Conservation (phyloP, 1,139 yeast genomes). For the Pichia sp. region DNA sequence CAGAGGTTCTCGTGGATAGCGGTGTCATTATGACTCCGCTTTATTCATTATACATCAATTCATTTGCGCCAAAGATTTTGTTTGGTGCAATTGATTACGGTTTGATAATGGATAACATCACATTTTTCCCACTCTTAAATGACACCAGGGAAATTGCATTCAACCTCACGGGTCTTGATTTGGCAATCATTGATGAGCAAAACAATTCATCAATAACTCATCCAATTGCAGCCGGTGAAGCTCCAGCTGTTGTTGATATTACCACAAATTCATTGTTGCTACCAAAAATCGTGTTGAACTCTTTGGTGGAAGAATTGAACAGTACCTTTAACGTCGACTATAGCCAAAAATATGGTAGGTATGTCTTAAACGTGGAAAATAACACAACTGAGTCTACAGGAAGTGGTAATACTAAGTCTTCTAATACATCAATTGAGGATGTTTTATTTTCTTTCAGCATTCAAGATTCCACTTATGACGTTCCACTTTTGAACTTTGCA, state of each 20-base stretch:
- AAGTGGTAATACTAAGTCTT: background rate
- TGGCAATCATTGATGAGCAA: background rate
- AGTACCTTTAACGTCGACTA: slow-evolving; percentile 24
- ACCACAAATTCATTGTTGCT: slow-evolving; percentile 37
- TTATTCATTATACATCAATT: slow-evolving; percentile 39
- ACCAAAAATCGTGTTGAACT: slow-evolving; percentile 32
- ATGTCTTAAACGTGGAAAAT: slow-evolving; percentile 16
- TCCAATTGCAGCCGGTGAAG: slow-evolving; percentile 28
- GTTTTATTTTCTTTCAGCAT: slow-evolving; percentile 31
- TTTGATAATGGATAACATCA: slow-evolving; percentile 36
- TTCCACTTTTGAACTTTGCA: slow-evolving; percentile 34
- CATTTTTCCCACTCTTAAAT: slow-evolving; percentile 31
- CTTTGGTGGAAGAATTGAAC: slow-evolving; percentile 32
- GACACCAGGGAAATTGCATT: slow-evolving; percentile 23
- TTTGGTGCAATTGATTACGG: slow-evolving; percentile 50
- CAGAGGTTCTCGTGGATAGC: slow-evolving; percentile 24
- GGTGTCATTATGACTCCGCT: slow-evolving; percentile 44
- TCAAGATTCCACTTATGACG: slow-evolving; percentile 37
- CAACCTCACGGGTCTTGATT: slow-evolving; percentile 7
- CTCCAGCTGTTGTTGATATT: slow-evolving; percentile 36
- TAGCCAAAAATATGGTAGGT: slow-evolving; percentile 25
- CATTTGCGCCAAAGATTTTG: slow-evolving; percentile 32
- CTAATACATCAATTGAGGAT: background rate
- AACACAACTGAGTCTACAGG: slow-evolving; percentile 17
- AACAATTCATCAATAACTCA: background rate